Percentiles rank a stretch among this genome's conserved stretches.
Conservation (phyloP, 805 yeast genomes). For the Candida takata region DNA sequence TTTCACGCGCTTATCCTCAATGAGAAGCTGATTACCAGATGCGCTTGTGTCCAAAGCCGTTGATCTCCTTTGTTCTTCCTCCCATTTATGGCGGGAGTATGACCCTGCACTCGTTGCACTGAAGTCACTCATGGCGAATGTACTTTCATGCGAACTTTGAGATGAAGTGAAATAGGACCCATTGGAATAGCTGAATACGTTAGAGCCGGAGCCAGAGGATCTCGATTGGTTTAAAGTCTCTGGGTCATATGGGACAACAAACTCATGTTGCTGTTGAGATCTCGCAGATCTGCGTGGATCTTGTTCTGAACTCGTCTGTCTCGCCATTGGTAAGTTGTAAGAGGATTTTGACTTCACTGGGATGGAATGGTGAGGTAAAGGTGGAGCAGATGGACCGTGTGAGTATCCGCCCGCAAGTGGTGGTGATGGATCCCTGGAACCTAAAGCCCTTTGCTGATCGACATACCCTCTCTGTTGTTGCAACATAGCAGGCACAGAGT, state of each 20-base stretch:
- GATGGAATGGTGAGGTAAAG: slow-evolving; percentile 19
- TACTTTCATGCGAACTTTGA: slow-evolving; percentile 30
- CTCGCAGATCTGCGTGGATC: no score
- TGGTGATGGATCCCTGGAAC: slow-evolving; percentile 5
- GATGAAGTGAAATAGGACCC: slow-evolving; percentile 48
- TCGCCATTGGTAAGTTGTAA: slow-evolving; percentile 6
- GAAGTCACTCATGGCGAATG: slow-evolving; percentile 49
- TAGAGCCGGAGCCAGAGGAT: slow-evolving; percentile 20
- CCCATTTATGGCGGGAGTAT: slow-evolving; percentile 63
- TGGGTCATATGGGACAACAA: slow-evolving; percentile 27
- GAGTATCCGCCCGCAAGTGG: background rate
- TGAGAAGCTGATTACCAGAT: slow-evolving; percentile 22
- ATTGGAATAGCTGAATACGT: slow-evolving; percentile 28
- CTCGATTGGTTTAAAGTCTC: slow-evolving; percentile 24
- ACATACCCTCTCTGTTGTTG: slow-evolving; percentile 8
- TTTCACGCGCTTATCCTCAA: slow-evolving; percentile 19
- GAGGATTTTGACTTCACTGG: slow-evolving; percentile 21
- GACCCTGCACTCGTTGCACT: slow-evolving; percentile 92
- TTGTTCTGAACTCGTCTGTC: background rate
- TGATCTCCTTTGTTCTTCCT: slow-evolving; percentile 24
- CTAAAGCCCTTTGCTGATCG: slow-evolving; percentile 5
- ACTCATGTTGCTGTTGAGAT: slow-evolving; percentile 13
- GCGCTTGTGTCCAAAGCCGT: slow-evolving; percentile 17
- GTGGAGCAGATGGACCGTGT: slow-evolving; percentile 11
- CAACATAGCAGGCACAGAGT: slow-evolving; percentile 18